phyloP scores from a whole-genome alignment of 805 yeast genomes.

The Metschnikowia matae region DNA sequence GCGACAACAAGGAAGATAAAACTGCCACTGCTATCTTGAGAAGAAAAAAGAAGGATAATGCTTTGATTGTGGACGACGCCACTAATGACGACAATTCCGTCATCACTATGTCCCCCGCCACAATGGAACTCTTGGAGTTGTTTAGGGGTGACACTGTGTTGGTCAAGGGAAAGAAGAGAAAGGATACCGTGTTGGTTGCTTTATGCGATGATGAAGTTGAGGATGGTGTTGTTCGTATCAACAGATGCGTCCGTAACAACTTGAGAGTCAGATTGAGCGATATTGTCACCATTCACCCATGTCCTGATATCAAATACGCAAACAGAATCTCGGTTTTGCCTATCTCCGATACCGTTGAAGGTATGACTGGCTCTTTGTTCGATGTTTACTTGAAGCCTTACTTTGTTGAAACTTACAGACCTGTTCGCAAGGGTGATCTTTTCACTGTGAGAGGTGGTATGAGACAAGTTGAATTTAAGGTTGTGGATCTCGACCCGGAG shows the following conservation, averaged over 20 bases:
- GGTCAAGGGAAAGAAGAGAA: slow-evolving; percentile 97
- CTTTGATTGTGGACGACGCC: slow-evolving; percentile 94
- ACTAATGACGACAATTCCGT: slow-evolving; percentile 95
- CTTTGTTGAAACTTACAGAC: slow-evolving; percentile 98
- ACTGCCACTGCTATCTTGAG: slow-evolving; percentile 97
- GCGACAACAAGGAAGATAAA: slow-evolving; percentile 51
- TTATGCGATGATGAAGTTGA: slow-evolving; percentile 95
- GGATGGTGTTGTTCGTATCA: slow-evolving; percentile 90
- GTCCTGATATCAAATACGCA: slow-evolving; percentile 98
- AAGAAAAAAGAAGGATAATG: slow-evolving; percentile 96
- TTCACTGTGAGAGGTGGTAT: slow-evolving; percentile 97
- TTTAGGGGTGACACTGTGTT: slow-evolving; percentile 97
- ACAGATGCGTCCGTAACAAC: slow-evolving; percentile 94
- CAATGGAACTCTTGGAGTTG: slow-evolving; percentile 90
- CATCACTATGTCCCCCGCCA: slow-evolving; percentile 88
- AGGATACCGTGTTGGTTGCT: slow-evolving; percentile 94
- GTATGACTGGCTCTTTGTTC: slow-evolving; percentile 91
- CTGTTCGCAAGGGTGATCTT: slow-evolving; percentile 95
- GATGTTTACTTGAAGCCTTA: slow-evolving; percentile 96
- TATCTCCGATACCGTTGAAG: slow-evolving; percentile 96
- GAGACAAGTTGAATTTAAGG: slow-evolving; percentile 99
- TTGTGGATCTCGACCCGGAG: slow-evolving; percentile 96
- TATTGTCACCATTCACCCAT: slow-evolving; percentile 84
- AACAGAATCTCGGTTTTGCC: slow-evolving; percentile 92
- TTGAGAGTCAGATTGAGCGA: slow-evolving; percentile 93